Base-by-base conservation (phyloP, 164 flowering plant species). In the Piper longum region DNA sequence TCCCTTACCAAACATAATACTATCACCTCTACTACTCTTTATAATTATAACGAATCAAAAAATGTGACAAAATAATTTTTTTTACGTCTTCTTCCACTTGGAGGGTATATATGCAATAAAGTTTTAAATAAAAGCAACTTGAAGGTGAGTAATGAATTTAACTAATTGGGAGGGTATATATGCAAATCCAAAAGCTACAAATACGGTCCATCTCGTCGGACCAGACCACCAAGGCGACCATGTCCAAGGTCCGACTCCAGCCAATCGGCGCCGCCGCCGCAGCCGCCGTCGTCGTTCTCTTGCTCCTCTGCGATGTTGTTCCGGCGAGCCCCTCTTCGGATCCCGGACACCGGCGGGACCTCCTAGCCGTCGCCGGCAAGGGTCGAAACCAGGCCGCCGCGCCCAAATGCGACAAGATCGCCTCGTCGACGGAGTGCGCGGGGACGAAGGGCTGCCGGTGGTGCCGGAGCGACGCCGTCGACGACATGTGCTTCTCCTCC, bases 381-480 rank as follows among this genome's bases (percentile, higher is more conserved):
- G 44, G 44, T 19, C 43, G 43, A 54, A 61, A 59, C 64, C 70
- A 64, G 63, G 78, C 55, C 75, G 70, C 71, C 68, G 1, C 36
- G 36, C 76, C 71, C 2, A 72, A 67, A 18, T 87, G 88, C 64
- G 51, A 56, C 48, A 75, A 81, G 0, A 52, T 75, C 66, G 66
- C 42, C 39, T 68, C 76, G 54, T 74, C 67, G 72, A 75, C 81
- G 44, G 76, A 82, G 45, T 87, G 89, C 36, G 36, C 64, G 40
- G 73, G 63, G 74, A 72, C 63, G 64, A 64, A 74, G 0, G 79
- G 66, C 59, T 87, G 93, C 74, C 63, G 81, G 57, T 85, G 93
- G 89, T 87, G 89, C 74, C 70, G 70, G 9, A 85, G 93, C 67
- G 81, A 80, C 14, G 74, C 62, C 54, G 74, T 87, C 36, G 89